Percentiles rank a stretch among this genome's conserved stretches.
phyloP scores from a whole-genome alignment of 371 early-diverging fungal species.

The Saksenaea vasiformis region DNA sequence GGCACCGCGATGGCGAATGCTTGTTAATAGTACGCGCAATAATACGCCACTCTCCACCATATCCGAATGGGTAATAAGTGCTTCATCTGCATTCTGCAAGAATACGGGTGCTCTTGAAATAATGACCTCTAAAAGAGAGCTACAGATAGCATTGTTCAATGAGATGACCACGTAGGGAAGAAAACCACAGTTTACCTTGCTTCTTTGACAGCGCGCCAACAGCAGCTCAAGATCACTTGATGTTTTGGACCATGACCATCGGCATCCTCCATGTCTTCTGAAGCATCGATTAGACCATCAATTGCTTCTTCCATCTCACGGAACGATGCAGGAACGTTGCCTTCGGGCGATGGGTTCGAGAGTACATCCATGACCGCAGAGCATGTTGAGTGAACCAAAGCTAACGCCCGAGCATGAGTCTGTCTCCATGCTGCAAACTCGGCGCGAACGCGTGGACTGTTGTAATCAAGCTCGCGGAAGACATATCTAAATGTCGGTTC shows the following conservation, averaged over 20 bases:
- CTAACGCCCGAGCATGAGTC: constrained; percentile 42
- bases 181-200: constrained; percentile 47
- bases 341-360: constrained; percentile 81
- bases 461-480: constrained; percentile 59
- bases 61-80: constrained; percentile 30
- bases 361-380: constrained; percentile 69
- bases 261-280: constrained; percentile 30
- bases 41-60: constrained; percentile 59
- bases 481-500: constrained; percentile 40
- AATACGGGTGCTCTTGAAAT: constrained; percentile 36
- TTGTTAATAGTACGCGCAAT: constrained; percentile 62
- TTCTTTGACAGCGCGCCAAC: constrained; percentile 93
- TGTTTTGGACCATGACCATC: constrained; percentile 62
- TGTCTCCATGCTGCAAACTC: constrained; percentile 47
- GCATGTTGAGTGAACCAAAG: constrained; percentile 54
- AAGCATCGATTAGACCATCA: constrained; percentile 55
- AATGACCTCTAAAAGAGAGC: constrained; percentile 44
- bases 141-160: constrained; percentile 9
- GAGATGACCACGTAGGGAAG: not conserved
- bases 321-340: constrained; percentile 76
- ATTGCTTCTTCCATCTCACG: constrained; percentile 72
- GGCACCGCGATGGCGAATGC: constrained; percentile 91
- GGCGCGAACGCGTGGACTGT: constrained; percentile 27
- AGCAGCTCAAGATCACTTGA: constrained; percentile 87
- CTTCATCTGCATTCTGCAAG: constrained; percentile 9